Conservation (phyloP, 805 yeast species). For the Debaryomyces castellii region DNA sequence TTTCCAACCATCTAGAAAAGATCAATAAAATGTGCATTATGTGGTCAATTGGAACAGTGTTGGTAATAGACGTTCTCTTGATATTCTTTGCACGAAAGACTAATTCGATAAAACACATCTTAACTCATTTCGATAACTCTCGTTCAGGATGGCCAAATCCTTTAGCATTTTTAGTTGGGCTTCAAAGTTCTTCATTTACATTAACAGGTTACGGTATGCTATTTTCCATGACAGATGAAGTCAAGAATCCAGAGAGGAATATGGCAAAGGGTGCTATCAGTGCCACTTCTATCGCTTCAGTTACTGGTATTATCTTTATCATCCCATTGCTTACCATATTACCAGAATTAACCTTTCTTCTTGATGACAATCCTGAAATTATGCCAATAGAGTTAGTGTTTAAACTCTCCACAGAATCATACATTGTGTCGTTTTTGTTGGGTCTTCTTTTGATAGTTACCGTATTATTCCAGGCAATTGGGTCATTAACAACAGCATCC, state of each 20-base stretch:
- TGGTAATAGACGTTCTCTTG: conserved; percentile 63
- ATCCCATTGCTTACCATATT: conserved; percentile 69
- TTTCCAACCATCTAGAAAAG: conserved; percentile 57
- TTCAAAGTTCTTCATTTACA: conserved; percentile 77
- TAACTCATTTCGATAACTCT: conserved; percentile 67
- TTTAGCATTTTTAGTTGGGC: conserved; percentile 72
- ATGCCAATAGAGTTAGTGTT: conserved; percentile 80
- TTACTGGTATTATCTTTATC: conserved; percentile 71
- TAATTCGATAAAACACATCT: conserved; percentile 56
- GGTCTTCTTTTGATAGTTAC: conserved; percentile 69
- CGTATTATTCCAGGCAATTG: conserved; percentile 72
- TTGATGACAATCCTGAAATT: conserved; percentile 61
- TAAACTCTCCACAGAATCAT: conserved; percentile 66
- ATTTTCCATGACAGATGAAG: conserved; percentile 82
- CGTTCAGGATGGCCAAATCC: conserved; percentile 76
- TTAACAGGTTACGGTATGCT: conserved; percentile 82
- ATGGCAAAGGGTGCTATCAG: conserved; percentile 72
- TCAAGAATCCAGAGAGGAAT: conserved; percentile 67
- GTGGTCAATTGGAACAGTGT: conserved; percentile 72
- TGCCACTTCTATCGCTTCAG: conserved; percentile 61
- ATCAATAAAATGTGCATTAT: conserved; percentile 69
- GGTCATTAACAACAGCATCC: conserved; percentile 78
- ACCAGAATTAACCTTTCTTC: conserved; percentile 58
- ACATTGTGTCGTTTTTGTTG: conserved; percentile 65
- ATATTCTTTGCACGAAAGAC: conserved; percentile 58